Evolutionary conservation across 441 rosid genomes (phyloP), one percentile per base, ranked within the genome.

Genomic region (Gossypium davidsonii): DNA sequence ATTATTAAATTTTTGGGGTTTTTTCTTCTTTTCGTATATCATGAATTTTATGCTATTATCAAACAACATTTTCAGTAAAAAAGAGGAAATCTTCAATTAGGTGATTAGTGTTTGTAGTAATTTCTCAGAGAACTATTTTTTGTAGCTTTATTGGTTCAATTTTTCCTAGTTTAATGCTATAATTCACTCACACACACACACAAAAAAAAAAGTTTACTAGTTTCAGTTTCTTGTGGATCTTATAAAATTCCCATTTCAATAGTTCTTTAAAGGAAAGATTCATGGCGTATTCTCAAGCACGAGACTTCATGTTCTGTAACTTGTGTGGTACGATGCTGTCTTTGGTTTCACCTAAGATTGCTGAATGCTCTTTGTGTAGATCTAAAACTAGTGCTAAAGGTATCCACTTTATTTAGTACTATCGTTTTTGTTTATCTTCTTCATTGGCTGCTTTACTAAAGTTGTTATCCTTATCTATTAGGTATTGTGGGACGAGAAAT

Each of bases 251-350:
- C 34, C 70, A 17, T 17, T 21, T 60, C 0, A 5, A 53, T 14
- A 6, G 46, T 44, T 52, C 42, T 34, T 11, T 8, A 31, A 39
- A 72, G 71, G 73, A 53, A 23, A 34, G 8, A 46, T 20, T 31
- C 59, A 85, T 84, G 89, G 82, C 76, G 18, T 71, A 23, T 65
- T 53, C 84, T 68, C 72, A 60, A 37, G 81, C 74, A 25, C 82
- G 81, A 9, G 83, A 81, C 59, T 89, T 89, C 78, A 70, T 87
- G 83, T 89, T 89, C 79, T 89, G 91, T 67, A 81, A 71, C 58
- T 70, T 82, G 34, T 89, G 93, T 63, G 91, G 93, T 58, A 84
- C 89, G 14, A 82, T 83, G 85, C 78, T 89, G 39, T 46, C 53
- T 53, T 67, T 83, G 49, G 61, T 52, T 5, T 75, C 84, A 1